A percentile compares a stretch with the other conserved stretches of the same genome.
Evolutionary conservation across 192 early-diverging fungal genomes (phyloP).

Genomic region (Neocallimastix lanati): DNA sequence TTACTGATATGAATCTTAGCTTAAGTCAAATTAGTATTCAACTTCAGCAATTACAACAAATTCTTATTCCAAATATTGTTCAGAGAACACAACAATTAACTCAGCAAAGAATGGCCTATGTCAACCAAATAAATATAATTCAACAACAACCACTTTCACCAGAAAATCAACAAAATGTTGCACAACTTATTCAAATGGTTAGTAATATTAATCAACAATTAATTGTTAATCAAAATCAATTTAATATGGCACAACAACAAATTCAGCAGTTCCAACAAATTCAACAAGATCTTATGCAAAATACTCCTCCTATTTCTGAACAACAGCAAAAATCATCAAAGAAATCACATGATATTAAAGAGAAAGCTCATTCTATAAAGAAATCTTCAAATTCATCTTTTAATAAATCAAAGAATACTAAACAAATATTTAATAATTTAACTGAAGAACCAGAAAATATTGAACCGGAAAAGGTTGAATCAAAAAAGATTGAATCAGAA

Average conservation of each 20-base stretch:
- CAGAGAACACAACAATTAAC: neutral
- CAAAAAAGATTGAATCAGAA: no score
- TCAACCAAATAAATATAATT: neutral
- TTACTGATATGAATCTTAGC: neutral
- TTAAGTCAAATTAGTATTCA: neutral
- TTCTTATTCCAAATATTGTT: neutral
- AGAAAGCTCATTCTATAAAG: no score
- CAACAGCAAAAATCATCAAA: no score
- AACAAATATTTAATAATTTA: no score
- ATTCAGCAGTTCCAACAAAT: neutral
- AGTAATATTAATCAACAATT: neutral
- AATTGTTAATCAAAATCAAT: neutral
- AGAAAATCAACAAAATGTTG: neutral
- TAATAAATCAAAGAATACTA: no score
- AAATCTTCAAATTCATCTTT: no score
- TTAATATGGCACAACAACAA: neutral
- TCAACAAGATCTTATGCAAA: neutral
- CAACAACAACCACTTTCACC: neutral
- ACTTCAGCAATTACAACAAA: neutral
- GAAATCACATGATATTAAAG: no score
- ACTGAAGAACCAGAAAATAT: no score
- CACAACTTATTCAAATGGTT: neutral
- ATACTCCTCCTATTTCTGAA: neutral
- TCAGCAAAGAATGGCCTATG: neutral
- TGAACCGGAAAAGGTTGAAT: no score